Evolutionary conservation across 805 yeast species (phyloP), one percentile per base, ranked within the genome.

Genomic region (Saturnispora sekii): DNA sequence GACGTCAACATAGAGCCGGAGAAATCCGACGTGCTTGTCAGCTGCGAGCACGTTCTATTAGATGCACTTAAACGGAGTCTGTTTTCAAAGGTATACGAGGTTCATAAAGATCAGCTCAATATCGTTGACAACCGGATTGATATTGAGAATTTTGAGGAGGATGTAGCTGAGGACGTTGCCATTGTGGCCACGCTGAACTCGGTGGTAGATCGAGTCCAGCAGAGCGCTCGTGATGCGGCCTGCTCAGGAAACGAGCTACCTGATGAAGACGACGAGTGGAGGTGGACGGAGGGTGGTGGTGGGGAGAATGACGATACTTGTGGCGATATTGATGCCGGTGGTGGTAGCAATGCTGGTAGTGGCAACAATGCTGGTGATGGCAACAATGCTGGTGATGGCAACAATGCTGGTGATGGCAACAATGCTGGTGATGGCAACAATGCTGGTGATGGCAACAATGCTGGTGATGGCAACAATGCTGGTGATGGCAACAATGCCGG

Each of bases 1-100:
- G 75, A 70, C 57, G 52, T 69, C 1, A 71, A 69, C 47, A 61
- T 71, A 26, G 75, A 70, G 46, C 74, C 75, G 3, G 66, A 61
- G 42, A 71, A 71, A 45, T 62, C 65, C 32, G 73, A 70, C 52
- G 55, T 69, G 4, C 32, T 70, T 45, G 43, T 70, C 0, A 48
- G 46, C 11, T 51, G 56, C 17, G 52, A 56, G 15, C 56, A 53
- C 1, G 12, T 11, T 0, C 16, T 65, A 6, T 28, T 65, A 3
- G 44, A 33, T 1, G 32, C 46, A 3, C 37, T 64, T n/a, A 38
- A 47, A 32, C 35, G 42, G 1, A 11, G 35, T 3, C 26, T 59
- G 9, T 31, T 14, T 3, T 14, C 28, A 29, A 11, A 42, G 3
- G 15, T 42, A 3, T 18, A 28, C 16, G 1, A 37, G 10, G 28